phyloP scores from a whole-genome alignment of 805 yeast genomes.

The Cyberlindnera lachancei region DNA sequence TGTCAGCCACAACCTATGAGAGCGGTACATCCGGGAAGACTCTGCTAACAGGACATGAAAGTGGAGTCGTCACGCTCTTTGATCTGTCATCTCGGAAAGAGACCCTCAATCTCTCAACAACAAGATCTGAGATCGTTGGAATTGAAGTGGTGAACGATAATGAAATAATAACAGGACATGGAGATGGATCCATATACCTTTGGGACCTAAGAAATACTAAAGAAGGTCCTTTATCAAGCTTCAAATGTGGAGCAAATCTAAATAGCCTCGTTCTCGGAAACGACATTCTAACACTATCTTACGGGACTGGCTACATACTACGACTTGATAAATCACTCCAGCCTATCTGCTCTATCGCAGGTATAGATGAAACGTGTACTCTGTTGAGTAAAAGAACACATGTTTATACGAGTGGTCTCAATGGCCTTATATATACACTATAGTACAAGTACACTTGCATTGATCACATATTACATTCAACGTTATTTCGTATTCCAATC shows the following conservation, averaged over 20 bases:
- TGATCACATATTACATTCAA: no score
- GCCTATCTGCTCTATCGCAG: background rate
- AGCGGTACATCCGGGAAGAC: slow-evolving; percentile 41
- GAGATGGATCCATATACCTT: slow-evolving; percentile 26
- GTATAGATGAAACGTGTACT: background rate
- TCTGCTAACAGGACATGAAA: slow-evolving; percentile 35
- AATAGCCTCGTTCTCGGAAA: slow-evolving; percentile 3
- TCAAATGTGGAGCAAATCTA: background rate
- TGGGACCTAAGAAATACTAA: slow-evolving; percentile 34
- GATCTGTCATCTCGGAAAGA: slow-evolving; percentile 27
- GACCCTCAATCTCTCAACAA: slow-evolving; percentile 20
- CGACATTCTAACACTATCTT: background rate
- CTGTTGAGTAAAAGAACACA: no score
- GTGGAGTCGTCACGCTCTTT: slow-evolving; percentile 33
- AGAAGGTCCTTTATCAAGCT: background rate
- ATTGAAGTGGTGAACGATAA: background rate
- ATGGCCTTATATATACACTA: no score
- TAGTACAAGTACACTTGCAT: no score
- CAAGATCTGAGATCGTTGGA: slow-evolving; percentile 13
- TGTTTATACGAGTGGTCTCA: no score
- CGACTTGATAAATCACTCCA: background rate
- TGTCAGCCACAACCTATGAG: slow-evolving; percentile 31
- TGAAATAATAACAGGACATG: slow-evolving; percentile 28
- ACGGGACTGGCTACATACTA: background rate
- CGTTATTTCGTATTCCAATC: slow-evolving; percentile 25